These are phyloP conservation scores for Chaetomium tenue DNA, from an alignment of 495 filamentous ascomycete genomes.

Conservation along the genomic window DNA sequence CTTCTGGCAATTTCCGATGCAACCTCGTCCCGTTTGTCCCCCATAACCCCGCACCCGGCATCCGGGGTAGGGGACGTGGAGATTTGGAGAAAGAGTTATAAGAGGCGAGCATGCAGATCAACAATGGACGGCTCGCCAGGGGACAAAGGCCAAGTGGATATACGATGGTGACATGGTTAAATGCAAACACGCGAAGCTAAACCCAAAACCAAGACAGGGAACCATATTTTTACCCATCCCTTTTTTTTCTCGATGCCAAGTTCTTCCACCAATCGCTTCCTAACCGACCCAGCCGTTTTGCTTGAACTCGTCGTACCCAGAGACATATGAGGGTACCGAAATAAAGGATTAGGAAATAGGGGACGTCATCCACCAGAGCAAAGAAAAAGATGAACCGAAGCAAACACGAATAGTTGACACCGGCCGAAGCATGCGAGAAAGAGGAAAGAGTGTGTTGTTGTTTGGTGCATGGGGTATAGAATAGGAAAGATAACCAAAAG, in stretches of 20 bases:
- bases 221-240: background rate
- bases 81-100: slow-evolving; percentile 12
- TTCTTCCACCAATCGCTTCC: slow-evolving; percentile 7
- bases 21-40: slow-evolving; percentile 16
- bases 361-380: background rate
- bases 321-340: background rate
- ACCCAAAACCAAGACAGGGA: background rate
- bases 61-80: slow-evolving; percentile 13
- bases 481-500: background rate
- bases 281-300: background rate
- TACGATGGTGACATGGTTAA: background rate
- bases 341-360: background rate
- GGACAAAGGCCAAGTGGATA: background rate
- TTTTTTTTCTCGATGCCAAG: background rate
- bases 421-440: background rate
- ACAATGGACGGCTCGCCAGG: no score
- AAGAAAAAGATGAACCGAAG: background rate
- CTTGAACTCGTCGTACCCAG: background rate
- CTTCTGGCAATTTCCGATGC: slow-evolving; percentile 14
- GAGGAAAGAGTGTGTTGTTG: background rate
- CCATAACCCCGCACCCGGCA: slow-evolving; percentile 22
- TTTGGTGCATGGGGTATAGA: no score
- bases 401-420: background rate
- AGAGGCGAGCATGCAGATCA: background rate
- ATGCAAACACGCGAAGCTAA: background rate